Evolutionary conservation across 1,139 yeast species (phyloP), one percentile per base, ranked within the genome.

Genomic region (Petasospora rhodanensis): DNA sequence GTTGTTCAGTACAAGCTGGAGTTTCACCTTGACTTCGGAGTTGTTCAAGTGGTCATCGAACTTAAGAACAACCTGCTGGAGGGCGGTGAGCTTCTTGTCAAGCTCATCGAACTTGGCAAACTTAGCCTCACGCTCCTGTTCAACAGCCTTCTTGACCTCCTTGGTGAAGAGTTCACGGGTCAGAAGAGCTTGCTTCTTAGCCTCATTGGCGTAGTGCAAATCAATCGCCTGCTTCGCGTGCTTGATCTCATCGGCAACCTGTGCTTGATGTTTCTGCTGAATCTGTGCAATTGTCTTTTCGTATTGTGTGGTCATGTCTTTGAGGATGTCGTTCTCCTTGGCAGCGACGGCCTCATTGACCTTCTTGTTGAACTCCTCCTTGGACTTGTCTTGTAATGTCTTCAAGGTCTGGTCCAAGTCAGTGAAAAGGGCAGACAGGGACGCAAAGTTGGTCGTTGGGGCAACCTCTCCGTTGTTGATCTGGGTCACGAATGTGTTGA

Each of bases 71-170:
- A 82, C 65, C 27, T 66, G 60, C 56, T 79, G 84, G 43, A 85
- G 63, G 25, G 71, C 70, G 22, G 61, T 66, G 35, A 89, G 67
- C 47, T 81, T 70, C 20, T 63, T 53, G 46, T 73, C 65, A 38
- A 93, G 68, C 41, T 74, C 73, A 20, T 71, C 70, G 50, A 91
- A 69, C 52, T 79, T 71, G 32, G 83, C 73, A 49, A 87, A 73
- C 55, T 94, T 79, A 22, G 89, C 87, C 38, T 77, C 68, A 59
- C 97, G 80, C 66, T 91, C 98, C 20, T 64, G 52, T 49, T 86
- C 94, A 32, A 93, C 73, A 43, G 73, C 75, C 29, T 75, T 72
- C 31, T 71, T 60, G 37, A 91, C 66, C 42, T 79, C 68, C 42
- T 71, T 64, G 45, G 82, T 79, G 58, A 86, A 81, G 52, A 78